Evolutionary conservation across 2,329 filamentous ascomycete genomes (phyloP), one percentile per base, ranked within the genome.

Genomic region (Chaetomiaceae sp.): DNA sequence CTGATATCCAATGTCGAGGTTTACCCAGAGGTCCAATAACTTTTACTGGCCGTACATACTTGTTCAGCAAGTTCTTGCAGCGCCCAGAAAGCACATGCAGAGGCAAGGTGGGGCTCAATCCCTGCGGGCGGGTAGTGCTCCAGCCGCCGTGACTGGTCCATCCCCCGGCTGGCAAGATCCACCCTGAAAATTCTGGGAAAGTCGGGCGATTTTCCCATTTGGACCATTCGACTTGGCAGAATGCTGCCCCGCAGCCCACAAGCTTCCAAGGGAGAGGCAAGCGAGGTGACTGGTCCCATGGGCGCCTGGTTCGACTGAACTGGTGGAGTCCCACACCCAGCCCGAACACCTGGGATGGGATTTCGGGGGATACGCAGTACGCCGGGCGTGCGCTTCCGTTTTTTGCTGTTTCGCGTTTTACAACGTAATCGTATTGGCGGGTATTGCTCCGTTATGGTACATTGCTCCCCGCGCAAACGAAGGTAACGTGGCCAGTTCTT

Each of bases 131-230:
- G 47, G 41, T 30, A 32, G 10, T 7, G 25, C 37, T 23, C 43
- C 50, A 21, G 34, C n/a, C 9, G 36, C 37, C 37, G 30, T 23
- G 44, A 44, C 18, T 48, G 44, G 46, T 20, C 10, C 5, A 5
- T 27, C 7, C 2, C 5, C 6, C 13, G 11, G 25, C 41, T 38
- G 36, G 18, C 3, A 4, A 13, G 21, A 10, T 33, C 51, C 51
- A 50, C 34, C n/a, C n/a, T 27, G 40, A 53, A 54, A 54, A 27
- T 42, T 47, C 23, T 36, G 27, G 42, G 32, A 25, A 54, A 48
- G 16, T 38, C 55, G 55, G 61, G 42, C 50, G 55, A 57, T 45
- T 58, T 57, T 56, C 58, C 61, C 56, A 54, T 57, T 60, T 57
- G 9, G 48, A 48, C 27, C 46, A 16, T 40, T 14, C 20, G 32